Percentiles rank a stretch among this genome's conserved stretches.
Evolutionary conservation across 345 rosid species (phyloP).

Genomic region (Hevea brasiliensis): DNA sequence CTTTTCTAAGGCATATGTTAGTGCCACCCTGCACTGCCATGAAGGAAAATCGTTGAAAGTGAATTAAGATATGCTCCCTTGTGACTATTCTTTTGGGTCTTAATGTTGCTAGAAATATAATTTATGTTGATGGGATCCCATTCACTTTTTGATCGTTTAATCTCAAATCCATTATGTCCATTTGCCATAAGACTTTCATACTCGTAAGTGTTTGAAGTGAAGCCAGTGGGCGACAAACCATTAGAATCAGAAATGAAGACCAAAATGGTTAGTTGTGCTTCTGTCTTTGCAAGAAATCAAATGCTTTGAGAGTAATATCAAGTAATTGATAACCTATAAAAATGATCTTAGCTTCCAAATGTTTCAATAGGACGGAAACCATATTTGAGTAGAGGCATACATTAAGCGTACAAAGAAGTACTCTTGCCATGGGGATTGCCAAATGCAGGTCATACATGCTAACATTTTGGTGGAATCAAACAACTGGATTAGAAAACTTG

Average conservation of each 20-base stretch:
- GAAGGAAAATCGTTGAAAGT: constrained; percentile 57
- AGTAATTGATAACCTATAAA: constrained; percentile 60
- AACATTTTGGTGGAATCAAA: background rate
- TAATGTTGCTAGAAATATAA: constrained; percentile 86
- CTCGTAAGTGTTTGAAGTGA: constrained; percentile 3
- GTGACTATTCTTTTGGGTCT: constrained; percentile 76
- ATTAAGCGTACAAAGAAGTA: constrained; percentile 69
- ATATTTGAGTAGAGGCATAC: constrained; percentile 54
- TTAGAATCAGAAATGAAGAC: constrained; percentile 50
- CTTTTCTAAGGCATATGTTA: constrained; percentile 65
- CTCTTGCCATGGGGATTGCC: constrained; percentile 81
- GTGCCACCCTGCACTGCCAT: constrained; percentile 82
- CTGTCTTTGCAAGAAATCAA: constrained; percentile 43
- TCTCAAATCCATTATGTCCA: constrained; percentile 45
- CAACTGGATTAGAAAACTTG: background rate
- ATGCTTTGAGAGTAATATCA: constrained; percentile 50
- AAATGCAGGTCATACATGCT: constrained; percentile 77
- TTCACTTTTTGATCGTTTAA: constrained; percentile 47
- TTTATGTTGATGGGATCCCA: constrained; percentile 85
- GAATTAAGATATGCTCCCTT: constrained; percentile 86
- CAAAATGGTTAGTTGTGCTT: constrained; percentile 35
- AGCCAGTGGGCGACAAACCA: constrained; percentile 4
- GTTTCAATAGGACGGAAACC: constrained; percentile 50
- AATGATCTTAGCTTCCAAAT: constrained; percentile 57
- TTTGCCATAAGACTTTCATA: constrained; percentile 56